Evolutionary conservation across 441 rosid genomes (phyloP).

Genomic region (Aquilaria agallochum): DNA sequence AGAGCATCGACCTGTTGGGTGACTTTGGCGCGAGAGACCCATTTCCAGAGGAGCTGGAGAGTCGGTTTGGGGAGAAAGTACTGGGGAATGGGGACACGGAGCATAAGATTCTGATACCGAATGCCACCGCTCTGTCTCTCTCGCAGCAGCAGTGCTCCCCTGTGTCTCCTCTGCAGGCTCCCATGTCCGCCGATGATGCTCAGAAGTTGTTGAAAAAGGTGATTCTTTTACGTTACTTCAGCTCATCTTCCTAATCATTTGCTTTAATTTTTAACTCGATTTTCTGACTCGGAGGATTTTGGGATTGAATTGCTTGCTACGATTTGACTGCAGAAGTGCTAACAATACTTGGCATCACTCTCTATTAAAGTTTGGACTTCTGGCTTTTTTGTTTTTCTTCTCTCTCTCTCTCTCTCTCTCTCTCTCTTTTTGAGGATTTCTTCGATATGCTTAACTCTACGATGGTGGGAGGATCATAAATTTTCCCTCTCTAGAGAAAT

Average conservation of each 20-base stretch:
- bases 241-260: neutral
- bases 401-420: too few relatives aligned
- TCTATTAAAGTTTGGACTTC: too few relatives aligned
- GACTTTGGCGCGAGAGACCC: slow-evolving; percentile 94
- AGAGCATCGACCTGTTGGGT: slow-evolving; percentile 45
- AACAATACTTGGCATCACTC: too few relatives aligned
- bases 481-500: too few relatives aligned
- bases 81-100: slow-evolving; percentile 61
- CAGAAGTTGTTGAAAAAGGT: slow-evolving; percentile 68
- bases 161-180: slow-evolving; percentile 58
- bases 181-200: slow-evolving; percentile 62
- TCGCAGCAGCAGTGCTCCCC: slow-evolving; percentile 56
- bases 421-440: too few relatives aligned
- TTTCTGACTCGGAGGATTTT: too few relatives aligned
- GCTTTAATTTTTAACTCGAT: neutral
- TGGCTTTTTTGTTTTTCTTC: too few relatives aligned
- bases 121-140: slow-evolving; percentile 70
- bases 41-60: slow-evolving; percentile 77
- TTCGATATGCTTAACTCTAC: too few relatives aligned
- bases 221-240: slow-evolving; percentile 4
- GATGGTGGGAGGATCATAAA: too few relatives aligned
- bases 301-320: too few relatives aligned
- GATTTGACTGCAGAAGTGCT: too few relatives aligned
- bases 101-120: slow-evolving; percentile 82
- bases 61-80: slow-evolving; percentile 79